Percentiles rank a stretch among this genome's conserved stretches.
Conservation (phyloP, 768 basidiomycete genomes). For the Sistotremastrum suecicum region DNA sequence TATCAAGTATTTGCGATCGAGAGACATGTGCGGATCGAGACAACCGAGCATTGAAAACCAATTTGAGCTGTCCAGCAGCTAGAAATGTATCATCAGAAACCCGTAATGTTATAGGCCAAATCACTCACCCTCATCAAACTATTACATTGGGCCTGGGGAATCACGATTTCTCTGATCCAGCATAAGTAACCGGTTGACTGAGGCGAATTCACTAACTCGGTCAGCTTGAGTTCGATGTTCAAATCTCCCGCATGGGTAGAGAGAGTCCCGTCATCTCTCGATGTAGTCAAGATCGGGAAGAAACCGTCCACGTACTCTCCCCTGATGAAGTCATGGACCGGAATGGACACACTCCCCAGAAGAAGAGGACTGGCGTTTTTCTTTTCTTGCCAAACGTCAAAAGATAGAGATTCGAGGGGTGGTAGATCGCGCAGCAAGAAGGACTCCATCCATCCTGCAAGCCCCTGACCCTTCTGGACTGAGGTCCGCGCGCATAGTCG, state of each 20-base stretch:
- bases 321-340: constrained; percentile 57
- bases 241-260: constrained; percentile 63
- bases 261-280: constrained; percentile 16
- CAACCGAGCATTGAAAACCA: too few species aligned
- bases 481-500: constrained; percentile 61
- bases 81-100: too few species aligned
- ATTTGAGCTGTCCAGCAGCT: too few species aligned
- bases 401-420: constrained; percentile 56
- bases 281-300: constrained; percentile 53
- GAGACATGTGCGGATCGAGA: too few species aligned
- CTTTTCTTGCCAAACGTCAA: constrained; percentile 60
- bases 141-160: constrained; percentile 26
- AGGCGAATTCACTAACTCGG: constrained; percentile 42
- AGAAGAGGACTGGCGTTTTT: constrained; percentile 35
- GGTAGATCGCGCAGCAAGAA: constrained; percentile 67
- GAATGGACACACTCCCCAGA: constrained; percentile 50
- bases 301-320: constrained; percentile 70
- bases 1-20: too few species aligned
- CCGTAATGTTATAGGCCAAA: too few species aligned
- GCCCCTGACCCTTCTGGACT: constrained; percentile 47
- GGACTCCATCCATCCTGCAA: constrained; percentile 72
- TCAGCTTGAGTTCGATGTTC: constrained; percentile 54
- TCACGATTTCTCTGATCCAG: constrained; percentile 52
- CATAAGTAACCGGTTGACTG: background rate
- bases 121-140: too few species aligned